Base-by-base conservation (phyloP, 1,284 basidiomycete species). In the Leccinum colubrinum region DNA sequence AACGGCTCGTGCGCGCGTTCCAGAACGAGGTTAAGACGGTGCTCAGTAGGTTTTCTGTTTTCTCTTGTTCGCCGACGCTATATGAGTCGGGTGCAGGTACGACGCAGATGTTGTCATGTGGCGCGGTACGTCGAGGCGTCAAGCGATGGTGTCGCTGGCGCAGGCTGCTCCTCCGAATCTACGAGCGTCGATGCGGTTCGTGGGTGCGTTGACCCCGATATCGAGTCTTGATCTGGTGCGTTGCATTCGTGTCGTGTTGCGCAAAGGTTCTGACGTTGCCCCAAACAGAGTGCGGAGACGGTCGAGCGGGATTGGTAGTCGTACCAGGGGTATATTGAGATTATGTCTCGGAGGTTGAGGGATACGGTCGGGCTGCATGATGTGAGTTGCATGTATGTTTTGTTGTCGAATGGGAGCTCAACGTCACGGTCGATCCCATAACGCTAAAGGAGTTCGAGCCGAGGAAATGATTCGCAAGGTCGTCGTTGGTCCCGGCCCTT, bases 91-190 rank as follows among this genome's bases (percentile, higher is more conserved):
- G 37, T 27, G 66, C 14, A 90, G 93, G 87, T 65, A 87, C 90
- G 54, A 79, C 90, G 56, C 95, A 97, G 76, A 91, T 95, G 80
- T 76, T 94, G 6, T 79, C 97, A 6, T 81, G 72, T 96, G 41
- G 81, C 86, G 20, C 84, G 84, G 66, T 92, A 88, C 68, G 72
- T 80, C 14, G 78, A 81, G 67, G 79, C 71, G 60, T 27, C 51
- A 1, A 14, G 22, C 25, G 77, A 72, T 53, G 73, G 74, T 61
- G 14, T 8, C 30, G 30, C 9, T 33, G 15, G 15, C 14, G 39
- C 39, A 41, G 7, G 37, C 66, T 15, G 51, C 63, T 12, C 20
- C 39, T 41, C 15, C 39, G 35, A 78, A 71, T 68, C 74, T 76
- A 62, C 77, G 72, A 68, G 77, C 82, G 50, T 77, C 82, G 12